Conservation (phyloP, 495 filamentous ascomycete species). For the Aspergillus wentii region DNA sequence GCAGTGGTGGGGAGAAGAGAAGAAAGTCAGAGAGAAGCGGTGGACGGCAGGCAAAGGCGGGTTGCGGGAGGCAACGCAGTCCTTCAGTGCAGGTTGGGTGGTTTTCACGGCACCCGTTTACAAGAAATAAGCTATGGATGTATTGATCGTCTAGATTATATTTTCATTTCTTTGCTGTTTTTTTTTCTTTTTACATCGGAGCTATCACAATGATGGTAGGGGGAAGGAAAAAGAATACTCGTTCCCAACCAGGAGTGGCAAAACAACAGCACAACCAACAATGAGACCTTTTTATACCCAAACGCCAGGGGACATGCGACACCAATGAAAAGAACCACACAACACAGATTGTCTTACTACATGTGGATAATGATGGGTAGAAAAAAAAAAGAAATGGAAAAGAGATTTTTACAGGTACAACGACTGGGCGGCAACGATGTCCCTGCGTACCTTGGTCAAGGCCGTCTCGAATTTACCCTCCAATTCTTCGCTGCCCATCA, state of each 20-base stretch:
- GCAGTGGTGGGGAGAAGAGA: constrained; percentile 25
- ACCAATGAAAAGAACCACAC: constrained; percentile 10
- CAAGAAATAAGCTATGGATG: no score
- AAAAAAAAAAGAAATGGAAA: constrained; percentile 2
- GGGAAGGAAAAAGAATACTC: not conserved
- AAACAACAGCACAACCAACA: constrained; percentile 1
- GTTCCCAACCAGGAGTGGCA: not conserved
- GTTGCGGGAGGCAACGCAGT: constrained; percentile 44
- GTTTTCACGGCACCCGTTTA: no score
- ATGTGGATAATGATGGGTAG: no score
- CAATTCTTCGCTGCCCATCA: constrained; percentile 95
- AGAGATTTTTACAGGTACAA: constrained; percentile 65
- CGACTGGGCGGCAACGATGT: constrained; percentile 90
- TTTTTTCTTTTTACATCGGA: not conserved
- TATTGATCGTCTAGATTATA: no score
- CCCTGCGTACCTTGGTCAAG: constrained; percentile 77
- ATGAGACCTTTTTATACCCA: constrained; percentile 9
- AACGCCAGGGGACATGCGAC: constrained; percentile 22
- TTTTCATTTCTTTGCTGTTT: not conserved
- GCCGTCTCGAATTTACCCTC: constrained; percentile 83
- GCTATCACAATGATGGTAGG: not conserved
- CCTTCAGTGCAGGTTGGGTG: constrained; percentile 26
- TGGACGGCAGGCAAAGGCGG: constrained; percentile 27
- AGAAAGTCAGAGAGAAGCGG: constrained; percentile 32
- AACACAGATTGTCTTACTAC: no score